These are phyloP conservation scores for Leishmania tarentolae DNA, from an alignment of 208 protist species.

Conservation along the genomic window DNA sequence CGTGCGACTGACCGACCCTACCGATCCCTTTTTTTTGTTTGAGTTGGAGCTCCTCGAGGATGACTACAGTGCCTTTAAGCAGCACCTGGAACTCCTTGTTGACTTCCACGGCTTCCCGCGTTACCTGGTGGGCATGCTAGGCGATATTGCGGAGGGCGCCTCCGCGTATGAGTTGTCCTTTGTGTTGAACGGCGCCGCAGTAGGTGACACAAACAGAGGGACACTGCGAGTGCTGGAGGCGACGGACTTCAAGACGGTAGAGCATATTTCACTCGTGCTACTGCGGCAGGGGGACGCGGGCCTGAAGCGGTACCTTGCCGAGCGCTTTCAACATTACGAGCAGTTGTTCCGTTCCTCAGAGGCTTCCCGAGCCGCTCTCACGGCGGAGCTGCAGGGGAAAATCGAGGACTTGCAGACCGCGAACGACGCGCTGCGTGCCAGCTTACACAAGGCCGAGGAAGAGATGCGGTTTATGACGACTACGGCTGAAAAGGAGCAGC, in stretches of 20 bases:
- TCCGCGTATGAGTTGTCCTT: conserved; percentile 64
- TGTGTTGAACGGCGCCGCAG: conserved; percentile 19
- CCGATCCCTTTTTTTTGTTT: conserved; percentile 85
- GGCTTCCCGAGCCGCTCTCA: conserved; percentile 20
- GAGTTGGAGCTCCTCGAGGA: conserved; percentile 83
- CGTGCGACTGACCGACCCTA: conserved; percentile 75
- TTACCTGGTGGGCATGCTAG: conserved; percentile 75
- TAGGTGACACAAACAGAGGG: conserved; percentile 27
- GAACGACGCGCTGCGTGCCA: conserved; percentile 6
- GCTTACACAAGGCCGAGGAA: conserved; percentile 10
- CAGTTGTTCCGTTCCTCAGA: conserved; percentile 32
- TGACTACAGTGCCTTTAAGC: conserved; percentile 83
- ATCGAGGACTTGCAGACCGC: conserved; percentile 24
- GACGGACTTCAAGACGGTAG: conserved; percentile 79
- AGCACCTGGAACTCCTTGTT: conserved; percentile 77
- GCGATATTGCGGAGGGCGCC: conserved; percentile 38
- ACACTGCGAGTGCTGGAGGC: conserved; percentile 74
- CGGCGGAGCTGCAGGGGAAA: conserved; percentile 39
- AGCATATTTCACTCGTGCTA: conserved; percentile 82
- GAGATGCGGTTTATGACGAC: conserved; percentile 24
- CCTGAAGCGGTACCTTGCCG: conserved; percentile 84
- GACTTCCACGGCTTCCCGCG: conserved; percentile 85
- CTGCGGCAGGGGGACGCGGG: conserved; percentile 79
- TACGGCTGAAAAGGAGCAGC: conserved; percentile 31
- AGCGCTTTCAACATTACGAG: conserved; percentile 82